These are phyloP conservation scores for Perilla frutescens DNA, from an alignment of 257 asterid genomes.

Conservation along the genomic window DNA sequence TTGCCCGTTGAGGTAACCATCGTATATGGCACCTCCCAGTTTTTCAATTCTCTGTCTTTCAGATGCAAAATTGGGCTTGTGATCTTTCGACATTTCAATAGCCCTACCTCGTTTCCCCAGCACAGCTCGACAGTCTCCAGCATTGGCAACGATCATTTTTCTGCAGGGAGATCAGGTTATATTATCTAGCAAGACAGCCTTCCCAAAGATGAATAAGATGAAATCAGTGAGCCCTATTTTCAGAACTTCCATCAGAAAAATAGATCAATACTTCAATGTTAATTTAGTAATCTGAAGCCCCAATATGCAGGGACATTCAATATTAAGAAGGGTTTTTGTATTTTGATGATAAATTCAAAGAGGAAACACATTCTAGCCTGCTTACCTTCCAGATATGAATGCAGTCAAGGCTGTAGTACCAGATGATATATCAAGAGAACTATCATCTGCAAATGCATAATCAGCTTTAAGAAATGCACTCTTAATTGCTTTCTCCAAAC, in stretches of 20 bases:
- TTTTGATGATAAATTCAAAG: not conserved
- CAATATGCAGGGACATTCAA: too few relatives aligned
- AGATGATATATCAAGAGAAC: conserved; percentile 81
- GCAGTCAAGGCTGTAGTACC: conserved; percentile 95
- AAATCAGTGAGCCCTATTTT: too few relatives aligned
- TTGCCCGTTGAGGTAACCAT: conserved; percentile 90
- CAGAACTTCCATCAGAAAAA: too few relatives aligned
- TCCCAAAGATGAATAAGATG: too few relatives aligned
- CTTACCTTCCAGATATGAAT: conserved; percentile 75
- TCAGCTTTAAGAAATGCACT: conserved; percentile 84
- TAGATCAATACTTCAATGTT: too few relatives aligned
- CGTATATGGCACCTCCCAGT: conserved; percentile 87
- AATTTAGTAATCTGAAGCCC: too few relatives aligned
- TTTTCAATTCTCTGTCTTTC: conserved; percentile 77
- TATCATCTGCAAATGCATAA: conserved; percentile 78
- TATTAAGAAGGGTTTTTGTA: too few relatives aligned
- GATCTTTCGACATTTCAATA: conserved; percentile 83
- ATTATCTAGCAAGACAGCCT: too few relatives aligned
- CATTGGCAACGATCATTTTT: conserved; percentile 82
- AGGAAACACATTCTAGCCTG: not conserved
- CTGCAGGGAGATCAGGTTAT: conserved; percentile 44
- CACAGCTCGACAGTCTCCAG: conserved; percentile 96
- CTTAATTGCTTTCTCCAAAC: conserved; percentile 77
- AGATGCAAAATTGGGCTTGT: conserved; percentile 72
- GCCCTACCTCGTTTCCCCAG: conserved; percentile 90